These are phyloP conservation scores for Vitis hybrid DNA, from an alignment of 177 flowering plant genomes.

Conservation along the genomic window DNA sequence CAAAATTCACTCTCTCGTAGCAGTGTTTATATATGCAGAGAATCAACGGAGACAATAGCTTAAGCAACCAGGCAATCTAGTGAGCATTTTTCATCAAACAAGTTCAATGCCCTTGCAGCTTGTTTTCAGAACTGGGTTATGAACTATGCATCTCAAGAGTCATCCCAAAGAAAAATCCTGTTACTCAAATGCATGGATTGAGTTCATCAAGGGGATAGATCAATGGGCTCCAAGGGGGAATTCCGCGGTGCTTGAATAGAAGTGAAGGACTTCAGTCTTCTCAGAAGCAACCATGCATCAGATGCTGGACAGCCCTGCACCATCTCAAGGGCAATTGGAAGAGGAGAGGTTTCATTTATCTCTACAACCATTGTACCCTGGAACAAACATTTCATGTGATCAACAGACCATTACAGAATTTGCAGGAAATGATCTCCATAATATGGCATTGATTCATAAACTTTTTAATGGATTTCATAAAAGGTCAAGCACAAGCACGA, in stretches of 20 bases:
- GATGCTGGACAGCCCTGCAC: slow-evolving; percentile 71
- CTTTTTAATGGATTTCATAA: too few relatives aligned
- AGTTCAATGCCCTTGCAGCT: not conserved
- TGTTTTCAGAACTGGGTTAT: not conserved
- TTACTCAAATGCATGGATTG: too few relatives aligned
- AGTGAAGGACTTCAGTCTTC: slow-evolving; percentile 42
- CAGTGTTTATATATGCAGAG: too few relatives aligned
- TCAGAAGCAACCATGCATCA: slow-evolving; percentile 72
- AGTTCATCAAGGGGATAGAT: slow-evolving; percentile 51
- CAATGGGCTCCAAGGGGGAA: slow-evolving; percentile 32
- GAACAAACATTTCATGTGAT: slow-evolving; percentile 5
- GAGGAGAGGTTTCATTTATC: slow-evolving; percentile 40
- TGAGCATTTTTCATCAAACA: too few relatives aligned
- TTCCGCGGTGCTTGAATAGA: slow-evolving; percentile 25
- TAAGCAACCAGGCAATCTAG: too few relatives aligned
- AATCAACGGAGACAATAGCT: too few relatives aligned
- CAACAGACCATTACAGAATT: too few relatives aligned
- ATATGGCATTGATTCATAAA: too few relatives aligned
- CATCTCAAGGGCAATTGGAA: slow-evolving; percentile 83
- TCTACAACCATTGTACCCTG: slow-evolving; percentile 88
- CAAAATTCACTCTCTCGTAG: too few relatives aligned
- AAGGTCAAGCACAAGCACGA: not conserved
- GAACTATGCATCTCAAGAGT: not conserved
- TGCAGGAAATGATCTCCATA: too few relatives aligned
- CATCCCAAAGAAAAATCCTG: too few relatives aligned